phyloP scores from a whole-genome alignment of 768 basidiomycete genomes.

The Mycena alexandri region DNA sequence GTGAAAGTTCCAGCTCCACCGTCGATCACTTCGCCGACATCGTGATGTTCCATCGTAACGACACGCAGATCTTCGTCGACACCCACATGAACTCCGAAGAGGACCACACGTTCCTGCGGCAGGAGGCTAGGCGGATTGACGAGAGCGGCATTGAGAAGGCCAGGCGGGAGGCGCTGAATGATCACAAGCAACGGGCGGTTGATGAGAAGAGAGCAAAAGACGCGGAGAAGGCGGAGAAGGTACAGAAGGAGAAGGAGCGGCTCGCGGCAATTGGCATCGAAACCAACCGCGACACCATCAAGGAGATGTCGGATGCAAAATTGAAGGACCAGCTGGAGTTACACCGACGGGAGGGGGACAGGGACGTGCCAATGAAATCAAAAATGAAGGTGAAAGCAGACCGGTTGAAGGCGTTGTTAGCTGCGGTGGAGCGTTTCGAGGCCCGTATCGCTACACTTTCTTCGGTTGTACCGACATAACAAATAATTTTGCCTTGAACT shows the following conservation, averaged over 20 bases:
- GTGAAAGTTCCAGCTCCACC: neutral
- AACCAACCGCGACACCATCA: neutral
- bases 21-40: slow-evolving; percentile 12
- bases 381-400: too few species aligned
- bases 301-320: neutral
- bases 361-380: too few species aligned
- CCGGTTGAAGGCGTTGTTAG: too few species aligned
- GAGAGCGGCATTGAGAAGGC: slow-evolving; percentile 2
- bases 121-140: slow-evolving; percentile 4
- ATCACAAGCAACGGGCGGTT: neutral
- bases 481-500: too few species aligned
- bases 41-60: slow-evolving; percentile 19
- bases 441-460: too few species aligned
- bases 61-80: slow-evolving; percentile 20
- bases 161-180: neutral
- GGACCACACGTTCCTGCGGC: slow-evolving; percentile 9
- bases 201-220: slow-evolving; percentile 4
- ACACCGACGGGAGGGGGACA: neutral
- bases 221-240: slow-evolving; percentile 1
- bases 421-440: too few species aligned
- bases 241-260: neutral
- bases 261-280: neutral
- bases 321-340: slow-evolving; percentile 5
- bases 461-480: too few species aligned
- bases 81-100: slow-evolving; percentile 2